Conservation (phyloP, 441 rosid species). For the Gossypium gossypioides region DNA sequence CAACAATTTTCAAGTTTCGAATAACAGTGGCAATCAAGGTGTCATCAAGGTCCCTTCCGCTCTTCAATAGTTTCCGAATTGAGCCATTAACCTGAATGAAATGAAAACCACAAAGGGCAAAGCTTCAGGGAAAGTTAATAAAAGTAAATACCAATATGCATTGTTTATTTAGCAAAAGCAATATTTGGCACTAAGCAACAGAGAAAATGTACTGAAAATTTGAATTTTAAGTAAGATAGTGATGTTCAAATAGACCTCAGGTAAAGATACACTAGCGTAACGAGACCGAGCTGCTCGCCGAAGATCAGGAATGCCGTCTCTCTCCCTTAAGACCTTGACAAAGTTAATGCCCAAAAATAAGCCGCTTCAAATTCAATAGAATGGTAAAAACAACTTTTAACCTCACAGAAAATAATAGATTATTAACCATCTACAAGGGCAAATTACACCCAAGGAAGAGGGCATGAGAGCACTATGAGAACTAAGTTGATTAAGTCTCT, state of each 20-base stretch:
- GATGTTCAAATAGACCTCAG: slow-evolving; percentile 58
- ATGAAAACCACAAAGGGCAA: slow-evolving; percentile 18
- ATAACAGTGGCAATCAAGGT: slow-evolving; percentile 57
- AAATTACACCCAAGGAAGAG: not conserved
- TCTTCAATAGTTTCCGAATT: slow-evolving; percentile 49
- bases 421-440: slow-evolving; percentile 8
- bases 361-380: slow-evolving; percentile 3
- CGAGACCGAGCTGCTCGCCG: slow-evolving; percentile 80
- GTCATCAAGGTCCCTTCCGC: slow-evolving; percentile 67
- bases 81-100: slow-evolving; percentile 50
- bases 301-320: slow-evolving; percentile 89
- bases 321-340: slow-evolving; percentile 65
- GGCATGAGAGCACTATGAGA: not conserved
- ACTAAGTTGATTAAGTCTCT: not conserved
- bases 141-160: not conserved
- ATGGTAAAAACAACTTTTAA: slow-evolving; percentile 8
- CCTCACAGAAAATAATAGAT: slow-evolving; percentile 5
- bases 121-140: slow-evolving; percentile 15
- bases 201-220: not conserved
- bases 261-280: slow-evolving; percentile 58
- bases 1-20: slow-evolving; percentile 65
- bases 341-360: slow-evolving; percentile 14
- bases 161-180: slow-evolving; percentile 3
- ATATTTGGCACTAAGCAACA: not conserved
- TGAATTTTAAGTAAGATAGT: not conserved